Evolutionary conservation across 2,329 filamentous ascomycete genomes (phyloP), one percentile per base, ranked within the genome.

Genomic region (Aspergillus unguis): DNA sequence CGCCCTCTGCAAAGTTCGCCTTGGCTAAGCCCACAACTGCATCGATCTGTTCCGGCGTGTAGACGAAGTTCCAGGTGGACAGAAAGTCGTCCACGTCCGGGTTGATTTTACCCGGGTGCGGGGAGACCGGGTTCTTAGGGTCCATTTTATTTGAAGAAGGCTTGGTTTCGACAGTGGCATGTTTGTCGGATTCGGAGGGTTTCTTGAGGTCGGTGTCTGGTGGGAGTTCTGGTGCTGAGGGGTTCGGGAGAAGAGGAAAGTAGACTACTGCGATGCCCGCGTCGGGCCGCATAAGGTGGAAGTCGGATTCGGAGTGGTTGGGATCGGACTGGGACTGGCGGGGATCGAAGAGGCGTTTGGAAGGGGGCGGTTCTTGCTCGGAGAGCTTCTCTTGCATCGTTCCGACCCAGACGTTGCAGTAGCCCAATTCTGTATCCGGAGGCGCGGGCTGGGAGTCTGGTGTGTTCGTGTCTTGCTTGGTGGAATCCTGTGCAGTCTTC

Each of bases 61-160:
- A 99, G 29, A 96, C 85, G 68, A 97, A 97, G 68, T 99, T 99
- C 94, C 94, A 99, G 0, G 94, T 99, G 61, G 85, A 90, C 77
- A 97, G 84, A 71, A 91, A 97, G 55, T 96, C 90, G 48, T 84
- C 88, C 2, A 81, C 83, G 26, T 85, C 85, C 0, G 94, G 94
- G 60, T 96, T 87, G n/a, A 97, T 86, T 2, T 65, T 65, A 40
- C 84, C 88, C 0, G 85, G 81, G 0, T 87, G 86, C 0, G 68
- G 65, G 3, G 63, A 54, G 4, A 64, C 49, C 3, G 67, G 63
- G 8, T 53, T 48, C 8, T 53, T 48, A 1, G 61, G 43, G 31
- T 69, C 63, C 2, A 56, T 53, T 10, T 45, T 52, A 11, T 59
- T 53, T 5, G 60, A 56, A 9, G 55, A 50, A 9, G 42, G 23